Evolutionary conservation across 306 rosid species (phyloP).

Genomic region (Lathyrus oleraceus): DNA sequence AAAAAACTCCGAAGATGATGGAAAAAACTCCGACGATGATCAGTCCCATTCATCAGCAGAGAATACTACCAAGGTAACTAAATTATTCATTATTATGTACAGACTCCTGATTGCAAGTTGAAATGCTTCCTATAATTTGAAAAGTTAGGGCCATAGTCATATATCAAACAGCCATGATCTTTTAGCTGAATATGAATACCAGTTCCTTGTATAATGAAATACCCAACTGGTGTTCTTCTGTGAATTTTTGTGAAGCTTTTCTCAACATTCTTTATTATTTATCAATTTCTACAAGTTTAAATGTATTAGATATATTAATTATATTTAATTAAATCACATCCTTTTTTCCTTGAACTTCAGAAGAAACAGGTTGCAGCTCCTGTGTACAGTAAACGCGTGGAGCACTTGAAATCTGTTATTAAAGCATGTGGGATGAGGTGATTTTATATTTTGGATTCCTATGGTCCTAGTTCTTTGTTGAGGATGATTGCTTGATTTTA

Average conservation of each 20-base stretch:
- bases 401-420: conserved; percentile 82
- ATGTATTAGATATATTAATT: conserved; percentile 13
- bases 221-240: neutral
- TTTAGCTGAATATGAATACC: conserved; percentile 28
- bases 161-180: conserved; percentile 7
- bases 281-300: conserved; percentile 6
- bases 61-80: conserved; percentile 65
- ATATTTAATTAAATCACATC: conserved; percentile 16
- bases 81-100: conserved; percentile 14
- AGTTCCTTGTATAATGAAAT: conserved; percentile 20
- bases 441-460: conserved; percentile 35
- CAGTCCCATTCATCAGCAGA: conserved; percentile 66
- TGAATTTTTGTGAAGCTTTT: conserved; percentile 22
- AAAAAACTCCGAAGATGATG: conserved; percentile 76
- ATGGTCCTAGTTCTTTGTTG: conserved; percentile 33
- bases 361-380: conserved; percentile 79
- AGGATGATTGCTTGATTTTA: conserved; percentile 35
- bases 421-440: conserved; percentile 98
- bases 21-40: conserved; percentile 72
- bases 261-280: conserved; percentile 9
- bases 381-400: conserved; percentile 84
- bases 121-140: conserved; percentile 18
- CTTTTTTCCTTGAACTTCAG: conserved; percentile 45
- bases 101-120: conserved; percentile 16
- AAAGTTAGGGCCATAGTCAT: conserved; percentile 16